A percentile compares a stretch with the other conserved stretches of the same genome.
Conservation (phyloP, 148 eudicot genomes). For the Talinum fruticosum region DNA sequence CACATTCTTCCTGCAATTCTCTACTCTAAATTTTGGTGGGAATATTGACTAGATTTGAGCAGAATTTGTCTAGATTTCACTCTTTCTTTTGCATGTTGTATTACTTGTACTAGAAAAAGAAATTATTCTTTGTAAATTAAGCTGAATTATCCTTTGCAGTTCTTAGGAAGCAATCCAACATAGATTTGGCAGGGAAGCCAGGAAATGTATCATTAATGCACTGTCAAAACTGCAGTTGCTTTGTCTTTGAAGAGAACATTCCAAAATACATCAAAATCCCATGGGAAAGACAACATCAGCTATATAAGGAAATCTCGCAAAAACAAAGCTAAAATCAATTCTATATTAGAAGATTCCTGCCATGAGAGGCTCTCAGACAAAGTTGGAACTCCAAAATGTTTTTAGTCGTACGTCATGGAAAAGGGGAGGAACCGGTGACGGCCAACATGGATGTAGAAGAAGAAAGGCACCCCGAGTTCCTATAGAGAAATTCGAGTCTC, state of each 20-base stretch:
- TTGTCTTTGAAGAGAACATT: background rate
- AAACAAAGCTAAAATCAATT: no score
- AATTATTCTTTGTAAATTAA: no score
- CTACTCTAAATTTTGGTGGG: background rate
- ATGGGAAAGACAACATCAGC: background rate
- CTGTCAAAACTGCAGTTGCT: background rate
- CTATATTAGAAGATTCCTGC: no score
- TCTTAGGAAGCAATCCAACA: background rate
- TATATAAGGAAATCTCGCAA: no score
- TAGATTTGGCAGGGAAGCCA: background rate
- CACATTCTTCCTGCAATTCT: background rate
- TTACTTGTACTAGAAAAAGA: no score
- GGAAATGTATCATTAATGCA: background rate
- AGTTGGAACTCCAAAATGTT: background rate
- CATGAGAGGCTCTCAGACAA: no score
- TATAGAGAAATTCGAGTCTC: constrained; percentile 23
- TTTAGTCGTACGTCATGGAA: background rate
- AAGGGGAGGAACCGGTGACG: constrained; percentile 16
- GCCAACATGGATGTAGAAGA: constrained; percentile 32
- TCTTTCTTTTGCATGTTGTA: background rate
- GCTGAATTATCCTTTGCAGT: no score
- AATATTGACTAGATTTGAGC: background rate
- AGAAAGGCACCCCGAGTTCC: constrained; percentile 28
- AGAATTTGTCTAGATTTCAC: background rate
- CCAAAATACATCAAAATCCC: background rate